These are phyloP conservation scores for Uncinocarpus reesii DNA, from an alignment of 2,329 filamentous ascomycete species.

Conservation along the genomic window DNA sequence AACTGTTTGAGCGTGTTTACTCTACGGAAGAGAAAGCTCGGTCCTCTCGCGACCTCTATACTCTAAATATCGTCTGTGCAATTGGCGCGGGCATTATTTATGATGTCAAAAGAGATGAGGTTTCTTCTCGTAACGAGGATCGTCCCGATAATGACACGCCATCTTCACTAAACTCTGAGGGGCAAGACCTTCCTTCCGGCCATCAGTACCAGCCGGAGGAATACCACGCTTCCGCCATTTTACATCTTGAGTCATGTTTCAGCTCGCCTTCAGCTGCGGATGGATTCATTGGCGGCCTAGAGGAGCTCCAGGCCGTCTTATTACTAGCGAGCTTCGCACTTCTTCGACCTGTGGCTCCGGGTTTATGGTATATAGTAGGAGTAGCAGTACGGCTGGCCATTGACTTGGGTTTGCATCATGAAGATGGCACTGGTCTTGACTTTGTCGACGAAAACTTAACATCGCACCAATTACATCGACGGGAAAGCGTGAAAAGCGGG, in stretches of 20 bases:
- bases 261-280: slow-evolving; percentile 52
- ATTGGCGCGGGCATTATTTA: slow-evolving; percentile 92
- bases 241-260: slow-evolving; percentile 80
- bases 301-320: slow-evolving; percentile 87
- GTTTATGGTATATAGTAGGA: slow-evolving; percentile 94
- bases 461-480: slow-evolving; percentile 11
- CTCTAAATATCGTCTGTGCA: slow-evolving; percentile 93
- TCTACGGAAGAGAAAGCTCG: slow-evolving; percentile 54
- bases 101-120: slow-evolving; percentile 34
- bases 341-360: slow-evolving; percentile 79
- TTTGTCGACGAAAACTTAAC: slow-evolving; percentile 33
- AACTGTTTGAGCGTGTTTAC: slow-evolving; percentile 75
- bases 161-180: slow-evolving; percentile 26
- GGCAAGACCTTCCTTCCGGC: slow-evolving; percentile 45
- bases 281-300: slow-evolving; percentile 74
- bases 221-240: slow-evolving; percentile 89
- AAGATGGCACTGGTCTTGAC: slow-evolving; percentile 64
- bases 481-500: slow-evolving; percentile 12
- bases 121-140: slow-evolving; percentile 1
- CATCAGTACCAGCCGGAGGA: slow-evolving; percentile 75
- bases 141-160: slow-evolving; percentile 12
- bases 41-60: slow-evolving; percentile 74
- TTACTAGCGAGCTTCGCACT: slow-evolving; percentile 85
- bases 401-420: slow-evolving; percentile 83
- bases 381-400: slow-evolving; percentile 84